These are phyloP conservation scores for Rhinocladiella mackenziei DNA, from an alignment of 2,329 filamentous ascomycete genomes.

Conservation along the genomic window DNA sequence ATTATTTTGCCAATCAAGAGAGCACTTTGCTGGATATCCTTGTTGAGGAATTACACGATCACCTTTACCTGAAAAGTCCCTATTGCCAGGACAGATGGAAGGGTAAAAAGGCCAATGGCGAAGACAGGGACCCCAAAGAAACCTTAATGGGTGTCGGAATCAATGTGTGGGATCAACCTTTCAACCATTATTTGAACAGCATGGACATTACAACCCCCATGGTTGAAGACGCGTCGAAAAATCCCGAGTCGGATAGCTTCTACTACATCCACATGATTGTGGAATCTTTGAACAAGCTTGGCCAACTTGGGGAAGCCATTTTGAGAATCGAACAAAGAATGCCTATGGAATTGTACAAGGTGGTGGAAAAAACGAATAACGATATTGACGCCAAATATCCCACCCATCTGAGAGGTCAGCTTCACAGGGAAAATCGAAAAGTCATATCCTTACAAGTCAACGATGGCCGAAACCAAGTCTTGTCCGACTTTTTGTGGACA, in stretches of 20 bases:
- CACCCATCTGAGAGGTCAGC: conserved; percentile 60
- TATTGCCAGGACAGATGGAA: conserved; percentile 98
- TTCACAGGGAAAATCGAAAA: conserved; percentile 46
- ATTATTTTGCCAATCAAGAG: conserved; percentile 91
- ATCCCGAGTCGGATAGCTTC: conserved; percentile 93
- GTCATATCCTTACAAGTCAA: conserved; percentile 67
- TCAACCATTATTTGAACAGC: conserved; percentile 56
- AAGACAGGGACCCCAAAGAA: conserved; percentile 29
- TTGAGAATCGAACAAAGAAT: conserved; percentile 88
- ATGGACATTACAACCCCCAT: conserved; percentile 55
- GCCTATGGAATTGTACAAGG: conserved; percentile 86
- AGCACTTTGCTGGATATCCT: conserved; percentile 87
- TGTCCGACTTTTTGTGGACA: conserved; percentile 87
- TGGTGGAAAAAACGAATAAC: conserved; percentile 91
- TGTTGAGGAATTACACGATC: conserved; percentile 95
- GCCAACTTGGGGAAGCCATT: conserved; percentile 76
- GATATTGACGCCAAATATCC: conserved; percentile 92
- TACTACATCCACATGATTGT: conserved; percentile 84
- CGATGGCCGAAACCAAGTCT: conserved; percentile 73
- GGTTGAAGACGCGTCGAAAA: conserved; percentile 83
- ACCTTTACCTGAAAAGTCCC: conserved; percentile 94
- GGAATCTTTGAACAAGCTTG: conserved; percentile 85
- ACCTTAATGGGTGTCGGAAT: conserved; percentile 19
- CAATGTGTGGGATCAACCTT: conserved; percentile 49
- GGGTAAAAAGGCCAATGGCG: conserved; percentile 51